These are phyloP conservation scores for Paramyrothecium sp. DNA, from an alignment of 2,329 filamentous ascomycete species.

Conservation along the genomic window DNA sequence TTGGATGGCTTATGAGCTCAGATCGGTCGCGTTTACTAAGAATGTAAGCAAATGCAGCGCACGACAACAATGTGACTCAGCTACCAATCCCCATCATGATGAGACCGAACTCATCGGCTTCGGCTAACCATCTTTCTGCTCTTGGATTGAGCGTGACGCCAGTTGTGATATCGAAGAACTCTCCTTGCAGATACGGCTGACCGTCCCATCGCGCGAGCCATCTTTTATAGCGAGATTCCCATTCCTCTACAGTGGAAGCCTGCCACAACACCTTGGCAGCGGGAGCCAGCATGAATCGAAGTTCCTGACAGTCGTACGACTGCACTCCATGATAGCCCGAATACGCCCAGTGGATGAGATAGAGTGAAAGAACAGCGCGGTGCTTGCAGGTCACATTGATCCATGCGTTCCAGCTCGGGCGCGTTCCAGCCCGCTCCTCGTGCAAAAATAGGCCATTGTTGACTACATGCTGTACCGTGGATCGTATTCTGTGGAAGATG, in stretches of 20 bases:
- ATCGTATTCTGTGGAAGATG: not conserved
- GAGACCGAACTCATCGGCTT: slow-evolving; percentile 1
- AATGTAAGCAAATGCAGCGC: too few species aligned
- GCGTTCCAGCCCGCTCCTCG: not conserved
- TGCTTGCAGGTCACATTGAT: not conserved
- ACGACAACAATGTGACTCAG: too few species aligned
- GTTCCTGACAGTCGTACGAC: not conserved
- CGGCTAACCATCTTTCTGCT: slow-evolving; percentile 1
- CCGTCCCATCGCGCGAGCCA: not conserved
- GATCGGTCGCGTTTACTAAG: too few species aligned
- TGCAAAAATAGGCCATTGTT: not conserved
- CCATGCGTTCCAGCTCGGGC: not conserved
- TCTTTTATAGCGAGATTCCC: not conserved
- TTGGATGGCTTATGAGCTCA: too few species aligned
- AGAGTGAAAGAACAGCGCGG: not conserved
- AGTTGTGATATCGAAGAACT: not conserved
- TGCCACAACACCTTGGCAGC: slow-evolving; percentile 1
- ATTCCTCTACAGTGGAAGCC: not conserved
- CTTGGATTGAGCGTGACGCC: not conserved
- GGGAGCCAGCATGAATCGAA: not conserved
- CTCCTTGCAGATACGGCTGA: not conserved
- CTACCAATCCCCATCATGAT: slow-evolving; percentile 1
- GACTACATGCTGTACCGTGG: not conserved
- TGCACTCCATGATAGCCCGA: not conserved
- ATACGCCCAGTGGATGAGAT: not conserved